Evolutionary conservation across 2,329 filamentous ascomycete species (phyloP), one percentile per base, ranked within the genome.

Genomic region (Fusarium verticillioides): DNA sequence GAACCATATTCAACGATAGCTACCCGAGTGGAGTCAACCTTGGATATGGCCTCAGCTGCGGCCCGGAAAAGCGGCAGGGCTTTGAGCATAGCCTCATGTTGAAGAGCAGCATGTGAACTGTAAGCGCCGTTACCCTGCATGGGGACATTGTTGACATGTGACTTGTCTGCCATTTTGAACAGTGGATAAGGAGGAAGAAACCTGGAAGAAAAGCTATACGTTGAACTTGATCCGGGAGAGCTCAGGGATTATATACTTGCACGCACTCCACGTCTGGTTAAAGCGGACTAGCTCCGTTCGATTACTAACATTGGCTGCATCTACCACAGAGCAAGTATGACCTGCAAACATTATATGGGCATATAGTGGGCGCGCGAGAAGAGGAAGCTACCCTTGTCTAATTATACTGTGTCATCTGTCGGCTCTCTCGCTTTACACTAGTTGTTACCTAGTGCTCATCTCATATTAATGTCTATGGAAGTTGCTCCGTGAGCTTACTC

Each of bases 121-220:
- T 62, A 62, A 13, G 26, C 49, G 3, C 50, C 59, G 18, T 62
- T 43, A 3, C 59, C 59, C 34, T 62, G 59, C 50, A 62, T 62
- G 16, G 59, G 59, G 18, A 62, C 50, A 30, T 57, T 37, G 15
- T 62, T 57, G 11, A 39, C 18, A 32, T 57, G n/a, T 9, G 23
- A 18, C 19, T 44, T 37, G 23, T 46, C 39, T 23, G 40, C 21
- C 59, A 62, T 62, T 37, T 4, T 11, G n/a, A 28, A 57, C 15
- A 18, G 19, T 30, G n/a, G 15, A 8, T 15, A 47, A 30, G 26
- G 19, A 4, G 8, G 44, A 28, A 30, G 44, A 21, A 15, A 47
- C 8, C 12, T 28, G 12, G 11, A 5, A 11, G 26, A 47, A 28
- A 30, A 43, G 9, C 1, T 21, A 21, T 21, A 4, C 6, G 9